These are phyloP conservation scores for Chytriomyces sp. DNA, from an alignment of 192 early-diverging fungal species.

Conservation along the genomic window DNA sequence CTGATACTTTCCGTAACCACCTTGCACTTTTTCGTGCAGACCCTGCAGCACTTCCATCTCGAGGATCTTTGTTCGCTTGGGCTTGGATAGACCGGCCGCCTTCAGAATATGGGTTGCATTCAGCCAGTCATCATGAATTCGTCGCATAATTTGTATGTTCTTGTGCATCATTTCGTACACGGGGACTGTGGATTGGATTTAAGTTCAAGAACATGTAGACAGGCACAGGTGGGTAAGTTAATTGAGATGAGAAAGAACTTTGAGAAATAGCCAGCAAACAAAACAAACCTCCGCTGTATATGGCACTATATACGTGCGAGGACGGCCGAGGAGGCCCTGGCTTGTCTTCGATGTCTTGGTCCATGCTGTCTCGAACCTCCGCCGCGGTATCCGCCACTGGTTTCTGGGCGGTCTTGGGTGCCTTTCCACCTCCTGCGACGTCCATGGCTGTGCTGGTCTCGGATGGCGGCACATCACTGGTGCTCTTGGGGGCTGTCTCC, in stretches of 20 bases:
- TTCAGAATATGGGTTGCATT: conserved; percentile 96
- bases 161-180: conserved; percentile 82
- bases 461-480: not conserved
- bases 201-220: too few species aligned
- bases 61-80: conserved; percentile 83
- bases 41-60: conserved; percentile 83
- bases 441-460: not conserved
- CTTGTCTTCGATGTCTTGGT: not conserved
- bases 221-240: too few species aligned
- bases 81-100: conserved; percentile 85
- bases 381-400: not conserved
- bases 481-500: not conserved
- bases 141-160: conserved; percentile 74
- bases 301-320: conserved; percentile 46
- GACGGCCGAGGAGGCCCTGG: conserved; percentile 1
- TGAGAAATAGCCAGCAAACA: too few species aligned
- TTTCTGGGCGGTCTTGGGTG: not conserved
- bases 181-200: conserved; percentile 23
- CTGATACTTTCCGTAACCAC: conserved; percentile 95
- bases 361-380: not conserved
- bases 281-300: conserved; percentile 46
- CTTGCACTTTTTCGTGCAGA: conserved; percentile 92
- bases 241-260: too few species aligned
- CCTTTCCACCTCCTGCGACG: not conserved
- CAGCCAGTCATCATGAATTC: conserved; percentile 77